Conservation (phyloP, 2,329 filamentous ascomycete genomes). For the Neopestalotiopsis clavispora region DNA sequence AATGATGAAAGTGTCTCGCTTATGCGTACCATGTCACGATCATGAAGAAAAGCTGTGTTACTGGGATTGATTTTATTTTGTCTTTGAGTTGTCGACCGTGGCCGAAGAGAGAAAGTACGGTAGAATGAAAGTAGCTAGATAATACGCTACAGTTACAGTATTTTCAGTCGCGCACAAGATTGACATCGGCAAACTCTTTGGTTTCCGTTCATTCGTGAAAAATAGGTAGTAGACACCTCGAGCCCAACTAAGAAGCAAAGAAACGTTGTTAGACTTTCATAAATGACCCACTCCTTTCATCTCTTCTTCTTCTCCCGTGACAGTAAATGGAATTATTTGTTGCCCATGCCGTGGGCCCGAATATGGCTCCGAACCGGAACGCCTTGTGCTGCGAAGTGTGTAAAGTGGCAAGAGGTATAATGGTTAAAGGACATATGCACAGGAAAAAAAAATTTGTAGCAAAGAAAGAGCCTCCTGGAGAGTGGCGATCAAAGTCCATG, state of each 20-base stretch:
- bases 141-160: constrained; percentile 6
- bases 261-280: constrained; percentile 5
- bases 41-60: neutral
- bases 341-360: constrained; percentile 9
- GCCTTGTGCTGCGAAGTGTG: constrained; percentile 7
- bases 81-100: neutral
- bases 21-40: neutral
- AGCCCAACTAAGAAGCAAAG: neutral
- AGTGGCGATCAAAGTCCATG: neutral
- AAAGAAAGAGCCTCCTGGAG: neutral
- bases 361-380: constrained; percentile 8
- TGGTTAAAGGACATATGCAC: constrained; percentile 14
- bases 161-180: neutral
- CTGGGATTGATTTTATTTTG: neutral
- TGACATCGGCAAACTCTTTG: constrained; percentile 3
- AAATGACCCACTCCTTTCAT: constrained; percentile 4
- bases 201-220: neutral
- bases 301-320: neutral
- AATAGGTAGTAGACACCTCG: constrained; percentile 1
- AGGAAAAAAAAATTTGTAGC: neutral
- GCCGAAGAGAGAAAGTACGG: constrained; percentile 4
- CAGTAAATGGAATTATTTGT: constrained; percentile 11
- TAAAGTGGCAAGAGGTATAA: constrained; percentile 11
- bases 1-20: neutral
- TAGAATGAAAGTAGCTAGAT: neutral